Percentiles rank a stretch among this genome's conserved stretches.
These are phyloP conservation scores for Globisporangium ultimum DNA, from an alignment of 352 stramenopile genomes.

Conservation along the genomic window DNA sequence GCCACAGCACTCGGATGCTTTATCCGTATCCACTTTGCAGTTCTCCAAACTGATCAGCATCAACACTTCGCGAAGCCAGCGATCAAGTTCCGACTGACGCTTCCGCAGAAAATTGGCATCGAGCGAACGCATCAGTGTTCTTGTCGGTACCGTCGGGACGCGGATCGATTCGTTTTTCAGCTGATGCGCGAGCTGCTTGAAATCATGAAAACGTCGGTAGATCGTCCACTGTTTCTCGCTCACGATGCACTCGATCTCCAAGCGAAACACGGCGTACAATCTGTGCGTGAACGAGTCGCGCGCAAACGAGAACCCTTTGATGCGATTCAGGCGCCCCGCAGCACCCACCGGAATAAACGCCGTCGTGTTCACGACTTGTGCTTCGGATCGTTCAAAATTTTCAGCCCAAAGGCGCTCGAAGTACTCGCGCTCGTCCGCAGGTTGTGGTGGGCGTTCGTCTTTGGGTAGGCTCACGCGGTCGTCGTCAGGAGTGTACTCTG, in stretches of 20 bases:
- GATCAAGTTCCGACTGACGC: constrained; percentile 77
- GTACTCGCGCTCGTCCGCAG: constrained; percentile 73
- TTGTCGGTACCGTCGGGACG: constrained; percentile 69
- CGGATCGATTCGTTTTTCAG: constrained; percentile 79
- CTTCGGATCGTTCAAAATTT: constrained; percentile 83
- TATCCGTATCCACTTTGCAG: constrained; percentile 71
- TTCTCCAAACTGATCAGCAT: constrained; percentile 81
- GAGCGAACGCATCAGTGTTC: constrained; percentile 78
- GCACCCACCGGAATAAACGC: constrained; percentile 66
- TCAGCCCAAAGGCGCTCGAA: constrained; percentile 78
- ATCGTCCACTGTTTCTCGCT: constrained; percentile 87
- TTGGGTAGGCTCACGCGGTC: constrained; percentile 45
- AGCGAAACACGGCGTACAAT: constrained; percentile 79
- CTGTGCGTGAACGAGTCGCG: constrained; percentile 58
- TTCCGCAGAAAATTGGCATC: constrained; percentile 83
- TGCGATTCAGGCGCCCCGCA: constrained; percentile 68
- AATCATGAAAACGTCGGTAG: constrained; percentile 84
- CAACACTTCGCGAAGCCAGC: constrained; percentile 79
- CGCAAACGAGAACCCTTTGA: constrained; percentile 79
- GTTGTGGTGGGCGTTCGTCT: constrained; percentile 66
- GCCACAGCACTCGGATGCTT: constrained; percentile 55
- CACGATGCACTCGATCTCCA: constrained; percentile 84
- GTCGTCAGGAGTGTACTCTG: constrained; percentile 22
- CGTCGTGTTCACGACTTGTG: constrained; percentile 57
- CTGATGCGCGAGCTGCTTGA: constrained; percentile 80